Base-by-base conservation (phyloP, 2,329 filamentous ascomycete genomes). In the Trichoderma atroviride region DNA sequence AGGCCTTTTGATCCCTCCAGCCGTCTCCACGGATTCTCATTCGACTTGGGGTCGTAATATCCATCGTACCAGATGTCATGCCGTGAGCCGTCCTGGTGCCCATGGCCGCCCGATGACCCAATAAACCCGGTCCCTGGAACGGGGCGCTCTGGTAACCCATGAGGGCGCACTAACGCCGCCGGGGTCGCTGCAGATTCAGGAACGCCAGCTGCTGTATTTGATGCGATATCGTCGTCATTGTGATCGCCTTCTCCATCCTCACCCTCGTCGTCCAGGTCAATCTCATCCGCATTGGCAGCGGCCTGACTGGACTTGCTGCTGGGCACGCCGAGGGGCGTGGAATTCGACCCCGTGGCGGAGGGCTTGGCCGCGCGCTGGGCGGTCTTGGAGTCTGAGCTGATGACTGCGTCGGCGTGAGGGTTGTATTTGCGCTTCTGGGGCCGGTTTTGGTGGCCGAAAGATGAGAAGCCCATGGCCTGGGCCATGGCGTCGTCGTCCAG, bases 11-110 rank as follows among this genome's bases (percentile, higher is more conserved):
- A 73, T 73, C 80, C 79, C 77, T 90, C 88, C 24, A 90, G 78
- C 10, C 76, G 78, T 62, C 84, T 86, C 92, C 92, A 94, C 0
- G 92, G 92, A 76, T 94, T 92, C 76, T 89, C 84, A 73, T 92
- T 88, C 71, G 90, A 92, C 69, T 83, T 85, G 0, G 87, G 86
- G 70, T 92, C 86, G 77, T 93, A 94, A 77, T 92, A 92, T 43
- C 84, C 88, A 50, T 85, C 80, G 78, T 90, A 92, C 82, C 90
- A 92, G 1, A 79, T 80, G 29, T 52, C 22, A 70, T 81, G 69
- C 40, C 31, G 22, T 19, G 61, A 58, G 31, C 47, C 58, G 10
- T 55, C 37, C 67, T 66, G 40, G 72, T 70, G 22, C 7, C 47
- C 50, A 10, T 35, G 68, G 5, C 63, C 64, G 27, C 37, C 29